phyloP scores from a whole-genome alignment of 139 green algal genomes.

The Limnomonas spitsbergensis region DNA sequence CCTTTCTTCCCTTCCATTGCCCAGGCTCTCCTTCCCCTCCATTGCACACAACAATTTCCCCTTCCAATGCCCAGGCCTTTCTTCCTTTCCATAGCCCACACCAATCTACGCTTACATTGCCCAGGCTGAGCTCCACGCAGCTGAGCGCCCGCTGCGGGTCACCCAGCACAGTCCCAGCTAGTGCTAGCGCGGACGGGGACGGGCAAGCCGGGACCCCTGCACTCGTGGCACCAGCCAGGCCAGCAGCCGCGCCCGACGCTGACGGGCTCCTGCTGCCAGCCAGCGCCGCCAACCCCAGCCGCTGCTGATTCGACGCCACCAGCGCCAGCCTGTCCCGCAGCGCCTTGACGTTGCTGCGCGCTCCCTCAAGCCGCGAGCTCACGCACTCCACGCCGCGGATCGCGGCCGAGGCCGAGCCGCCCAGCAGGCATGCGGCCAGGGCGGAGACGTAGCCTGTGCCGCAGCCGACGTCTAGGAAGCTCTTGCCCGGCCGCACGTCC shows the following conservation, averaged over 20 bases:
- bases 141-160: not conserved
- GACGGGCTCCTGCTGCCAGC: not conserved
- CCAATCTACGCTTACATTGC: constrained; percentile 28
- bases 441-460: constrained; percentile 57
- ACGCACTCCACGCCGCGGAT: constrained; percentile 58
- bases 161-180: constrained; percentile 6
- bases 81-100: too few relatives aligned
- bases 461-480: constrained; percentile 62
- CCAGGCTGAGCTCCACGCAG: not conserved
- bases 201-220: not conserved
- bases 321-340: not conserved
- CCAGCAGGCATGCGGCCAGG: constrained; percentile 51
- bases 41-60: too few relatives aligned
- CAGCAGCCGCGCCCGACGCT: not conserved
- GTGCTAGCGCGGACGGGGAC: not conserved
- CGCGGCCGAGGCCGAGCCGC: constrained; percentile 17
- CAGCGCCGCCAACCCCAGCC: too few relatives aligned
- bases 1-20: too few relatives aligned
- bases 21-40: too few relatives aligned
- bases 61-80: too few relatives aligned
- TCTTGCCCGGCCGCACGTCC: constrained; percentile 25
- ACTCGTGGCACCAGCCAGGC: not conserved
- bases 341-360: constrained; percentile 31
- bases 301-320: not conserved
- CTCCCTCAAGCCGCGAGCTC: constrained; percentile 42